Evolutionary conservation across 1,284 basidiomycete species (phyloP), one percentile per base, ranked within the genome.

Genomic region (Marasmius fiardii): DNA sequence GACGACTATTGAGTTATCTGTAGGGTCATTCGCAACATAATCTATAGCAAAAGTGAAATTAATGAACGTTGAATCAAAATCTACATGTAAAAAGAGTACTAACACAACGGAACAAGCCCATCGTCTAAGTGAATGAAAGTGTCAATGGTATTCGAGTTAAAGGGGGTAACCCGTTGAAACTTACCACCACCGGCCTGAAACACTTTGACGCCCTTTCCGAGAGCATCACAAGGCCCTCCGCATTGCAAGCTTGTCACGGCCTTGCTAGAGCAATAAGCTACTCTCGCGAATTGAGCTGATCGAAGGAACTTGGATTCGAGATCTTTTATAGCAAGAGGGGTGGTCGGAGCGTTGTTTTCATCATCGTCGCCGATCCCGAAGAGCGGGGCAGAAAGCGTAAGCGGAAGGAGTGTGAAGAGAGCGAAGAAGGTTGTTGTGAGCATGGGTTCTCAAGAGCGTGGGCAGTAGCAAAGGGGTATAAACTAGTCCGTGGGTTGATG

Each of bases 21-120:
- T 59, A 3, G 67, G 64, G 58, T 80, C 77, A 49, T 73, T 66
- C 0, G 76, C 76, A 44, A 79, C 64, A 59, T 71, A 78, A 64
- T 72, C 74, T 77, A 50, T 10, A 41, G 16, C 11, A 23, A 8
- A 41, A 28, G 18, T 10, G 12, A 10, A 31, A 16, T 31, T 14
- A 49, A 16, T 49, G 6, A 18, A 5, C 48, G 20, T 18, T 28
- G 26, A 33, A 34, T 12, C n/a, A 24, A 26, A 7, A n/a, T 16
- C 16, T 18, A 21, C 33, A 52, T 49, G 23, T 16, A 41, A 41
- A n/a, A 41, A 41, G 16, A 20, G 39, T 16, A 63, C 67, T 60
- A 53, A 74, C 73, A 75, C 51, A 65, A 48, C 0, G 75, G 74
- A 33, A 70, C 62, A 6, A 55, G 47, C 10, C 65, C 73, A 43